Evolutionary conservation across 345 rosid species (phyloP), one percentile per base, ranked within the genome.

Genomic region (Salix suchowensis): DNA sequence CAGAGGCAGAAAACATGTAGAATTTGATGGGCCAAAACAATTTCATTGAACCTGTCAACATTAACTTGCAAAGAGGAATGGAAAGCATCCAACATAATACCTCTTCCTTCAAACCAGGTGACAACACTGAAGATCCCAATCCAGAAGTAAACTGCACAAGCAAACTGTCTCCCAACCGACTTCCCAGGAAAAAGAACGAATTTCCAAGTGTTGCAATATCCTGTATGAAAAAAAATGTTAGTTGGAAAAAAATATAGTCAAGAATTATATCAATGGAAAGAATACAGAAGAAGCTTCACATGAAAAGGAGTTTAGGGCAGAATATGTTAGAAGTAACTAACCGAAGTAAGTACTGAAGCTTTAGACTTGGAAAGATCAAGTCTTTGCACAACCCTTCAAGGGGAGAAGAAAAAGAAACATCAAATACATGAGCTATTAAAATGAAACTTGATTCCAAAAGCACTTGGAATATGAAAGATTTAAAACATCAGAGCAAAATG

Each of bases 281-380:
- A 55, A 6, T 28, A 9, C n/a, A 46, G n/a, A n/a, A 42, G 12
- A 73, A 77, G 72, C 65, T 76, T 65, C 42, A 44, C 65, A 36
- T 54, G 54, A 74, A 71, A 82, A 79, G 68, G 67, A 72, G 70
- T 28, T 12, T 48, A 71, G 50, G 12, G 62, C 15, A 55, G 32
- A 46, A 64, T 18, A 26, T 50, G 82, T 70, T 44, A 46, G 50
- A 66, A 66, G 50, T 64, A 75, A 89, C 98, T 86, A 77, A 96
- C 99, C 91, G 98, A 93, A 80, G 95, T 88, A 77, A 96, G 97
- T 65, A 96, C 98, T 62, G 98, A 96, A 83, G 99, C 97, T 85
- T 93, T 96, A 67, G 99, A 92, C 86, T 96, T 93, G 78, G 97
- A 88, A 75, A 96, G 99, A 80, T 93, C 97, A 80, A 96, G 93